A percentile compares a stretch with the other conserved stretches of the same genome.
Evolutionary conservation across 257 asterid genomes (phyloP).

Genomic region (Jaltomata sinuosa): DNA sequence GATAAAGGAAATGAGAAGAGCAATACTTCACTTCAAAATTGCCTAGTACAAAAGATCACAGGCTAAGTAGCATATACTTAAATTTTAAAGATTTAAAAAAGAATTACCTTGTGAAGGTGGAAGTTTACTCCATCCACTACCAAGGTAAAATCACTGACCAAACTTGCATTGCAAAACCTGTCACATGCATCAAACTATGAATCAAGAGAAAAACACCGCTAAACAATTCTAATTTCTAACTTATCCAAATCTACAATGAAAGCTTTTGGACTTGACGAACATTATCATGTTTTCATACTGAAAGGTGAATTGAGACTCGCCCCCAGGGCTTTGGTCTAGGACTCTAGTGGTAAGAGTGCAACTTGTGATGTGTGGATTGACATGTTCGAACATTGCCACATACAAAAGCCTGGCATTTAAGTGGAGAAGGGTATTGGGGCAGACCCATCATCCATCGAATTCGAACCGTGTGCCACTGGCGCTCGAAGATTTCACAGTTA

Average conservation of each 20-base stretch:
- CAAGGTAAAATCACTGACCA: conserved; percentile 71
- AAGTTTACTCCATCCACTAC: conserved; percentile 56
- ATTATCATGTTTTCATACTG: background rate
- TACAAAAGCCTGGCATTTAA: background rate
- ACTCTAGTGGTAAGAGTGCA: background rate
- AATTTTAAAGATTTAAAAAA: conserved; percentile 1
- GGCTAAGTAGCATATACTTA: background rate
- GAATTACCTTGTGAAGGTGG: conserved; percentile 87
- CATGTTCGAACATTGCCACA: background rate
- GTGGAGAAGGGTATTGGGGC: background rate
- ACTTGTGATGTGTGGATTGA: background rate
- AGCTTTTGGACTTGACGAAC: background rate
- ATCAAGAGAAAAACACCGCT: background rate
- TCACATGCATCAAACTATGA: conserved; percentile 1
- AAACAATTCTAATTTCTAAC: background rate
- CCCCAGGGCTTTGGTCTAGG: background rate
- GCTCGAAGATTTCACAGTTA: background rate
- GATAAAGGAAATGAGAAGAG: background rate
- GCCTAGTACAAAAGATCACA: background rate
- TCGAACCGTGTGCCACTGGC: background rate
- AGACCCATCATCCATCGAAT: background rate
- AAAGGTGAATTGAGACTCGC: background rate
- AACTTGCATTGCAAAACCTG: conserved; percentile 73
- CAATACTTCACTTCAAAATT: background rate
- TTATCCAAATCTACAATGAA: background rate